Percentiles rank a stretch among this genome's conserved stretches.
These are phyloP conservation scores for Metarhizium album DNA, from an alignment of 2,329 filamentous ascomycete genomes.

Conservation along the genomic window DNA sequence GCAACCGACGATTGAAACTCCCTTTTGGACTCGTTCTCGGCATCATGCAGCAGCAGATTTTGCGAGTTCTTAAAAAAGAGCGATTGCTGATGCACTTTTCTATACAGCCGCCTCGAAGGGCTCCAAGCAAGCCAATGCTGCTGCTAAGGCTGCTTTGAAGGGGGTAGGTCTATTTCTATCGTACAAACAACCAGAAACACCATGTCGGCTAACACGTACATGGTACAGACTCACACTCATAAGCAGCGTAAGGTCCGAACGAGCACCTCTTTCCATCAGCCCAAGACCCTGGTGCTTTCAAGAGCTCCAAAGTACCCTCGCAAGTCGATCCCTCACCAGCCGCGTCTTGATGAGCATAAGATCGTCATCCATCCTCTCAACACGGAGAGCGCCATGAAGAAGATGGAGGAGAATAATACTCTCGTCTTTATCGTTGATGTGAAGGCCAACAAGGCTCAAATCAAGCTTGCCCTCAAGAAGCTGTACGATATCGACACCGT, in stretches of 20 bases:
- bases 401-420: slow-evolving; percentile 99
- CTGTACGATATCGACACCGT: slow-evolving; percentile 96
- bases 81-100: slow-evolving; percentile 59
- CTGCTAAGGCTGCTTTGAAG: slow-evolving; percentile 92
- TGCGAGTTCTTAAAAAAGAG: slow-evolving; percentile 60
- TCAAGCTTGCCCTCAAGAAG: slow-evolving; percentile 97
- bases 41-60: slow-evolving; percentile 65
- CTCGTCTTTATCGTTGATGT: slow-evolving; percentile 94
- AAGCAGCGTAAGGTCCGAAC: slow-evolving; percentile 89
- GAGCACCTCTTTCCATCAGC: slow-evolving; percentile 92
- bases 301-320: slow-evolving; percentile 92
- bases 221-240: slow-evolving; percentile 44
- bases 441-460: slow-evolving; percentile 99
- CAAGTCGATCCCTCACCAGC: slow-evolving; percentile 82
- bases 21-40: slow-evolving; percentile 14
- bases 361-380: slow-evolving; percentile 96
- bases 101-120: slow-evolving; percentile 49
- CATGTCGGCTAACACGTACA: slow-evolving; percentile 3
- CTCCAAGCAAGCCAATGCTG: slow-evolving; percentile 80
- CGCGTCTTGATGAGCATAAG: slow-evolving; percentile 95
- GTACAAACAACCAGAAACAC: neutral
- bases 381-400: slow-evolving; percentile 99
- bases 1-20: slow-evolving; percentile 5
- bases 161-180: slow-evolving; percentile 57
- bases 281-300: slow-evolving; percentile 89